Base-by-base conservation (phyloP, 495 filamentous ascomycete genomes). In the Lepraria neglecta region DNA sequence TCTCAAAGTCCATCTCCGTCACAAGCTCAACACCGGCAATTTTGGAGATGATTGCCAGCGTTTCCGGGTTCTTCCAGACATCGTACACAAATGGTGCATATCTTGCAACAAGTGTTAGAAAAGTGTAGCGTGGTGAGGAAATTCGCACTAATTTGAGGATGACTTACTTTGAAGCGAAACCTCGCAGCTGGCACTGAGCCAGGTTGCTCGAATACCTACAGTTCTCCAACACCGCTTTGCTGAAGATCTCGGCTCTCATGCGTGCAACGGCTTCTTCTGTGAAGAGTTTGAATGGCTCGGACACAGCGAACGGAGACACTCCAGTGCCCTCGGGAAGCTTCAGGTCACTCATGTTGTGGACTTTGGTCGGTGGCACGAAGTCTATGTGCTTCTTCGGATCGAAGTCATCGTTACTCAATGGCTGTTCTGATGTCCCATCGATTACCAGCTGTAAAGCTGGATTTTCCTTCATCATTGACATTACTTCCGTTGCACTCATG, bases 11-110 rank as follows among this genome's bases (percentile, higher is more conserved):
- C 77, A 89, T 85, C 24, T 77, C 80, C 5, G 86, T 82, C 42
- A 88, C 79, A 15, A 90, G 76, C 28, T 88, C 87, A 50, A 89
- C 81, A n/a, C 87, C 86, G n/a, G 86, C 87, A 35, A 89, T 80
- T 59, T 84, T 80, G 14, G 86, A 89, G 35, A 90, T 75, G 64
- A 86, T 83, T 3, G 72, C 71, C 10, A 89, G 78, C 0, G 82
- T 86, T 51, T 84, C 79, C 0, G 86, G 82, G 62, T 79, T 76
- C 55, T 81, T 84, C 87, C 87, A 90, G 21, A 84, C 84, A 56
- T 87, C 84, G 68, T 87, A 85, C 19, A 84, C 78, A 60, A 91
- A 90, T 14, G 82, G 80, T 58, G 84, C 79, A 72, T 79, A 80
- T 66, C 83, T 81, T 40, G 61, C 58, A 51, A 61, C 6, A 28